Percentiles rank a stretch among this genome's conserved stretches.
phyloP scores from a whole-genome alignment of 2,329 filamentous ascomycete species.

The Hyphodiscus sp. region DNA sequence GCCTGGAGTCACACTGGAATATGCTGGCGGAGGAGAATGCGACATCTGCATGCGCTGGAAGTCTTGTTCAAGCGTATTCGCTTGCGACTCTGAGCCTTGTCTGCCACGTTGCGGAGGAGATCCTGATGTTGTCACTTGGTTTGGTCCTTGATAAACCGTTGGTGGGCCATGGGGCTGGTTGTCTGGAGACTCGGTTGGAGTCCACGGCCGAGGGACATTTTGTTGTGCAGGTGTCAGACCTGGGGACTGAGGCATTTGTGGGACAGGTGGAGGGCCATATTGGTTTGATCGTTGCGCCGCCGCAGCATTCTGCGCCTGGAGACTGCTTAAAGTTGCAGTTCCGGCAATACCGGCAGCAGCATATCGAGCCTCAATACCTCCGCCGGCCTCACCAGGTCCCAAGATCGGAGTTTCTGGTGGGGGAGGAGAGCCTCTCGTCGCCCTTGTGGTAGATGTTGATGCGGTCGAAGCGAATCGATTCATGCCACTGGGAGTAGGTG shows the following conservation, averaged over 20 bases:
- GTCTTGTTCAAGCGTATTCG: conserved; percentile 76
- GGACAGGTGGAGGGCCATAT: conserved; percentile 51
- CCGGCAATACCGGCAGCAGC: conserved; percentile 87
- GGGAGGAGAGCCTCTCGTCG: conserved; percentile 86
- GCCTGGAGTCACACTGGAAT: conserved; percentile 65
- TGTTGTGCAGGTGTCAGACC: conserved; percentile 25
- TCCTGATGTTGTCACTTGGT: conserved; percentile 48
- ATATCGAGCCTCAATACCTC: conserved; percentile 85
- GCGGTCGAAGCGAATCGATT: conserved; percentile 72
- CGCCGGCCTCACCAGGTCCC: conserved; percentile 64
- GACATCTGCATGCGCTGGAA: conserved; percentile 75
- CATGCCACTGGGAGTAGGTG: conserved; percentile 37
- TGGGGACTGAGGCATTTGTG: conserved; percentile 22
- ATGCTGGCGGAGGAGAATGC: conserved; percentile 88
- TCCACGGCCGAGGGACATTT: conserved; percentile 68
- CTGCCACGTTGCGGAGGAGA: conserved; percentile 35
- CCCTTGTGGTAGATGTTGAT: conserved; percentile 87
- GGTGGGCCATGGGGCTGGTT: conserved; percentile 83
- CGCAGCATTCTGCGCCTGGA: conserved; percentile 68
- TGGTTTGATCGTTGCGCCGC: conserved; percentile 76
- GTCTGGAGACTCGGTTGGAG: conserved; percentile 84
- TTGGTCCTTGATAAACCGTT: conserved; percentile 82
- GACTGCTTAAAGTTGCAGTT: conserved; percentile 70
- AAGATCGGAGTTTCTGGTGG: conserved; percentile 87
- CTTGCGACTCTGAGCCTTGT: conserved; percentile 39